These are phyloP conservation scores for Podospora comata DNA, from an alignment of 495 filamentous ascomycete genomes.

Conservation along the genomic window DNA sequence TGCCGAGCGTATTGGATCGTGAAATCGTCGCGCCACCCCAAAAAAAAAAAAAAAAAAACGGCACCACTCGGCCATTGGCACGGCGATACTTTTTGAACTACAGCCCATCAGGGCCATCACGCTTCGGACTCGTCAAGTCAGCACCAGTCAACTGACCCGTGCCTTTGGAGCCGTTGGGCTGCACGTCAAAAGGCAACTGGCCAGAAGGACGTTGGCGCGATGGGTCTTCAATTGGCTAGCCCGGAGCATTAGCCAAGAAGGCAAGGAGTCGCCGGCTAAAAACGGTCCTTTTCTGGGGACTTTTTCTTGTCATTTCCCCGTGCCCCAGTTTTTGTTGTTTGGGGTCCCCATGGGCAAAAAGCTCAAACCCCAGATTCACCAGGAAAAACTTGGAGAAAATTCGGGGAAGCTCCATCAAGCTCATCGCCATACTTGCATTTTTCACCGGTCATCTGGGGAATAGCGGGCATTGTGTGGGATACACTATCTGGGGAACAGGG, in stretches of 20 bases:
- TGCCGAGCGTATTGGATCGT: neutral
- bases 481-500: neutral
- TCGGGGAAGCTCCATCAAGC: neutral
- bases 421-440: neutral
- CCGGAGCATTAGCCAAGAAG: constrained; percentile 5
- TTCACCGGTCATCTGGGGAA: neutral
- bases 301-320: neutral
- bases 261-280: constrained; percentile 25
- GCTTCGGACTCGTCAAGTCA: neutral
- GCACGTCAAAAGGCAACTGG: neutral
- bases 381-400: neutral
- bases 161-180: constrained; percentile 4
- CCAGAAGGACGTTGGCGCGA: neutral
- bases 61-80: constrained; percentile 14
- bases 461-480: neutral
- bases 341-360: neutral
- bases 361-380: neutral
- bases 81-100: constrained; percentile 12
- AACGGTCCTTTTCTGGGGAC: constrained; percentile 35
- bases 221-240: neutral
- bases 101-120: neutral
- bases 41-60: constrained; percentile 5
- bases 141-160: constrained; percentile 10
- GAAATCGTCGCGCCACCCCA: constrained; percentile 7
- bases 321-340: neutral